These are phyloP conservation scores for Trichoderma harzianum DNA, from an alignment of 2,329 filamentous ascomycete genomes.

Conservation along the genomic window DNA sequence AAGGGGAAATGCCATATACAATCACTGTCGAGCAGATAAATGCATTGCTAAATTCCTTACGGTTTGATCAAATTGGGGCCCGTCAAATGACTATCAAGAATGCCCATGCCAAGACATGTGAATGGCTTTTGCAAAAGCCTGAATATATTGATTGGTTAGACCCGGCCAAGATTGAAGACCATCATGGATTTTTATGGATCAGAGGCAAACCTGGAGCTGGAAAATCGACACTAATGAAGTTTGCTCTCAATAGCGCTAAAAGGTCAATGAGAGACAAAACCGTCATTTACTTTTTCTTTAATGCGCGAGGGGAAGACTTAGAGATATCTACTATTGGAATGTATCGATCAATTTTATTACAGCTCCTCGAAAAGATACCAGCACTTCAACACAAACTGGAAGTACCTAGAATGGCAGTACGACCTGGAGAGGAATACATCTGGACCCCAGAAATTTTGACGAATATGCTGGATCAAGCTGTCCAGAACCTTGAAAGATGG, in stretches of 20 bases:
- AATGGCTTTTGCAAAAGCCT: slow-evolving; percentile 10
- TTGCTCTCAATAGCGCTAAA: slow-evolving; percentile 19
- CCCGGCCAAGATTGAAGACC: neutral
- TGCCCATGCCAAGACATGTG: slow-evolving; percentile 31
- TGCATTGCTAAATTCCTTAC: slow-evolving; percentile 29
- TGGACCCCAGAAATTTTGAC: slow-evolving; percentile 16
- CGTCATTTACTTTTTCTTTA: slow-evolving; percentile 49
- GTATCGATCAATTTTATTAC: slow-evolving; percentile 47
- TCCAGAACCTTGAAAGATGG: slow-evolving; percentile 19
- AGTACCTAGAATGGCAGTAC: slow-evolving; percentile 44
- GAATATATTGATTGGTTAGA: slow-evolving; percentile 20
- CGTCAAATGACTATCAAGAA: slow-evolving; percentile 35
- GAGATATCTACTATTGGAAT: slow-evolving; percentile 46
- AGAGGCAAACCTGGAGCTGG: slow-evolving; percentile 44
- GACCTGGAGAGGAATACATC: slow-evolving; percentile 36
- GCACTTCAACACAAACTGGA: slow-evolving; percentile 39
- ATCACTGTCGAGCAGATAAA: neutral
- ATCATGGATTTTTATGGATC: slow-evolving; percentile 45
- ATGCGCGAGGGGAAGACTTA: slow-evolving; percentile 41
- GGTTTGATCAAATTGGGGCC: slow-evolving; percentile 39
- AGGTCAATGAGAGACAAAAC: neutral
- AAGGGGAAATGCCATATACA: neutral
- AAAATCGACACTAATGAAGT: slow-evolving; percentile 49
- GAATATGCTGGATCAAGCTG: slow-evolving; percentile 23
- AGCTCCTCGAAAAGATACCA: slow-evolving; percentile 33